Base-by-base conservation (phyloP, 441 rosid species). In the Euphorbia celastroides region DNA sequence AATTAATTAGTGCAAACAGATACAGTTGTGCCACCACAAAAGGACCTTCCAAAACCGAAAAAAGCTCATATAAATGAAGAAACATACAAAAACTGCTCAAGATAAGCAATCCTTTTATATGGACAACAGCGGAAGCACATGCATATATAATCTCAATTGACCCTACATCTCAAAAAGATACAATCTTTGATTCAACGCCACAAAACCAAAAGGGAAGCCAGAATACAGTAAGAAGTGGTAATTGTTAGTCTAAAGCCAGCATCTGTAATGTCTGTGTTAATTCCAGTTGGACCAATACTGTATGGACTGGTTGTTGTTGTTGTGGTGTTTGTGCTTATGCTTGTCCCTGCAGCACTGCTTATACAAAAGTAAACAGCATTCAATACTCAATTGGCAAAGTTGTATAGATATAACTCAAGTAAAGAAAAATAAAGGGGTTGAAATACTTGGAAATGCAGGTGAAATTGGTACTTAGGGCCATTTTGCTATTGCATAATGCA, bases 181-280 rank as follows among this genome's bases (percentile, higher is more conserved):
- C 67, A 66, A 63, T 25, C 65, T 57, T 64, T 58, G 7, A 3
- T 6, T 78, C 73, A 82, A 52, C 67, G 78, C 78, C 74, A 71
- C 64, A 58, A 72, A 66, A 77, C 69, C 82, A 79, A 57, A 28
- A 85, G 78, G 62, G 71, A 60, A 19, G 22, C 31, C 17, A 65
- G n/a, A 62, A 73, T 46, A 46, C 68, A 62, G 59, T 77, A 14
- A 54, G 60, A 58, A 70, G 52, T 69, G 27, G 67, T 44, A 72
- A 28, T 36, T 64, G 46, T 72, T 51, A 82, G 65, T 64, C 76
- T 70, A 32, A 74, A 60, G 7, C 90, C 94, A 0, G 79, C 86
- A 11, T 77, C 69, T 2, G 81, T 74, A 57, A 80, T 70, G 71
- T 92, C 96, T 20, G 84, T 83, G 77, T 89, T 87, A 19, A 82